These are phyloP conservation scores for Verruconis gallopava DNA, from an alignment of 2,329 filamentous ascomycete species.

Conservation along the genomic window DNA sequence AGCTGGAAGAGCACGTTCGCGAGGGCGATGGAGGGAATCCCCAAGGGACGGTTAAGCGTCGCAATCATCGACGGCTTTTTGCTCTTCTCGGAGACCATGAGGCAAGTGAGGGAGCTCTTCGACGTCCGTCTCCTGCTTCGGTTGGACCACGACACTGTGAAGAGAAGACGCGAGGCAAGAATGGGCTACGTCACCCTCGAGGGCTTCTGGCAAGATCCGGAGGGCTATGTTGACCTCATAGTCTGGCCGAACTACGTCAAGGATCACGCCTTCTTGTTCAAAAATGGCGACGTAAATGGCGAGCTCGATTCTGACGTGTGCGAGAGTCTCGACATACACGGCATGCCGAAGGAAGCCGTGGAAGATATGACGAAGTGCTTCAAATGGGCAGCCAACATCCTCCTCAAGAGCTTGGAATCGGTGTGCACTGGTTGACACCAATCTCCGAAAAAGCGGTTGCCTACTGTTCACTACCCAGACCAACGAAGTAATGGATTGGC, in stretches of 20 bases:
- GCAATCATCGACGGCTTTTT: conserved; percentile 84
- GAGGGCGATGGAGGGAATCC: conserved; percentile 8
- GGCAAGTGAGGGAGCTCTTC: conserved; percentile 43
- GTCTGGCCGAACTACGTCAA: conserved; percentile 92
- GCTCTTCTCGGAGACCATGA: conserved; percentile 53
- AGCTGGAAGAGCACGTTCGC: conserved; percentile 20
- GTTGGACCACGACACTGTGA: conserved; percentile 51
- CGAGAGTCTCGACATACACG: conserved; percentile 16
- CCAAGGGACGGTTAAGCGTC: conserved; percentile 30
- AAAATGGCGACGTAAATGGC: conserved; percentile 51
- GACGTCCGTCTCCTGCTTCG: conserved; percentile 70
- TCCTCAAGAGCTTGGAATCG: neutral
- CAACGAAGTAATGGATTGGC: no score
- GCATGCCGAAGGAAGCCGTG: conserved; percentile 18
- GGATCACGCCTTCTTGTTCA: conserved; percentile 71
- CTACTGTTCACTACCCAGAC: no score
- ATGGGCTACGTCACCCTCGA: conserved; percentile 66
- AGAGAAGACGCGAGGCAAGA: conserved; percentile 51
- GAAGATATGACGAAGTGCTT: conserved; percentile 15
- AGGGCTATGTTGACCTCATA: conserved; percentile 83
- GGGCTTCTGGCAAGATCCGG: conserved; percentile 91
- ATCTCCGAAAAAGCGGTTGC: no score
- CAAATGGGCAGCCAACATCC: conserved; percentile 3
- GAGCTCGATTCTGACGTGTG: conserved; percentile 34
- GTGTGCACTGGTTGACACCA: no score